These are phyloP conservation scores for Xylona heveae DNA, from an alignment of 495 filamentous ascomycete genomes.

Conservation along the genomic window DNA sequence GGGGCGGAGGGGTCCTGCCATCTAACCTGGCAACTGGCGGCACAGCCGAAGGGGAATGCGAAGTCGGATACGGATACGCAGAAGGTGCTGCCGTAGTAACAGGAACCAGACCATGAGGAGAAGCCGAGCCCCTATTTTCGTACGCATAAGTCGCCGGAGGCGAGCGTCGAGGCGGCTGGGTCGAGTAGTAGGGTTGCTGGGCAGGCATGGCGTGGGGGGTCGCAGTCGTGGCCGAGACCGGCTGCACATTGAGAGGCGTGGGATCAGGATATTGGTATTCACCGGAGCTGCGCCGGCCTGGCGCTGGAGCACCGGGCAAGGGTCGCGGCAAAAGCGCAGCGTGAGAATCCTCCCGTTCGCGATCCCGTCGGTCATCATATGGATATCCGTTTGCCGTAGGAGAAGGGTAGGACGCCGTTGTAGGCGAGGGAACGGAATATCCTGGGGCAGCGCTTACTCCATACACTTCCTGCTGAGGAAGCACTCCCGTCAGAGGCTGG, in stretches of 20 bases:
- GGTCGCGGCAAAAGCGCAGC: constrained; percentile 19
- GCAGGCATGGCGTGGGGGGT: constrained; percentile 18
- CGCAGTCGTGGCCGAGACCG: not conserved
- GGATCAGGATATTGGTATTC: constrained; percentile 33
- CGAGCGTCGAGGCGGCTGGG: constrained; percentile 24
- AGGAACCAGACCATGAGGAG: constrained; percentile 21
- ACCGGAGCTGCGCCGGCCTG: constrained; percentile 24
- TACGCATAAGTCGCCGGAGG: constrained; percentile 27
- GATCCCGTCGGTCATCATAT: not conserved
- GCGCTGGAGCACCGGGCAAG: constrained; percentile 14
- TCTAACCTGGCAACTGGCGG: constrained; percentile 10
- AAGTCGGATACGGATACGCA: constrained; percentile 1
- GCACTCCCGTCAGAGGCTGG: constrained; percentile 34
- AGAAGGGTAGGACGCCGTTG: constrained; percentile 15
- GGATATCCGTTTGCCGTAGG: constrained; percentile 7
- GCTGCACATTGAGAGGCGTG: constrained; percentile 27
- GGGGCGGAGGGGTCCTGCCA: constrained; percentile 17
- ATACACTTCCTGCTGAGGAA: constrained; percentile 30
- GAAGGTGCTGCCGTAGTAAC: constrained; percentile 11
- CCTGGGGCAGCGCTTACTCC: constrained; percentile 27
- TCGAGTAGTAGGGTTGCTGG: constrained; percentile 20
- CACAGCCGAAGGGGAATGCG: constrained; percentile 14
- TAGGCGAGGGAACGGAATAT: constrained; percentile 22
- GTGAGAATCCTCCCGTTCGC: constrained; percentile 13
- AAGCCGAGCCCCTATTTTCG: constrained; percentile 26